Percentiles rank a stretch among this genome's conserved stretches.
phyloP scores from a whole-genome alignment of 345 rosid species.

The Zanthoxylum bungeanum region DNA sequence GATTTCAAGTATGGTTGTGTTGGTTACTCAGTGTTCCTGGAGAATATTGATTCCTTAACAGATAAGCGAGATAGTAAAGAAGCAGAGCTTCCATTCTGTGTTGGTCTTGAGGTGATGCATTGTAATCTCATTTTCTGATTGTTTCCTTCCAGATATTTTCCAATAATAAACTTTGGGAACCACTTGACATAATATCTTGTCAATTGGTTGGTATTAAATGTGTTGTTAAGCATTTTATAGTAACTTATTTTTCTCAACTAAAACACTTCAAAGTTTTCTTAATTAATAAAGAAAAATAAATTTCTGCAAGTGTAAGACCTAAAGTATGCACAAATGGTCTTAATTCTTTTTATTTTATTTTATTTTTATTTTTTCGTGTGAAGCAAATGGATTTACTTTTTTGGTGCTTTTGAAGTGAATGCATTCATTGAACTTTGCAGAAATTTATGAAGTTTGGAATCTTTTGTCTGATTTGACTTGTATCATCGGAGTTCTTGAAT shows the following conservation, averaged over 20 bases:
- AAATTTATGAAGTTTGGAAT: neutral
- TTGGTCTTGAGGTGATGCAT: constrained; percentile 41
- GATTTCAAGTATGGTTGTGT: constrained; percentile 44
- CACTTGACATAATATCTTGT: neutral
- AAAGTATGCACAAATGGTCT: neutral
- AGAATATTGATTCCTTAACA: constrained; percentile 26
- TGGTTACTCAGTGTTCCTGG: constrained; percentile 44
- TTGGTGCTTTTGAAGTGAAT: neutral
- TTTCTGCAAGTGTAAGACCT: neutral
- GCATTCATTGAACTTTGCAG: neutral
- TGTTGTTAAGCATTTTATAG: neutral
- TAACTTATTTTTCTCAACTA: neutral
- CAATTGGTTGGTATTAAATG: neutral
- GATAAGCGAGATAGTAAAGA: constrained; percentile 18
- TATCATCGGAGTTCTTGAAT: neutral
- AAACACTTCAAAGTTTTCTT: neutral
- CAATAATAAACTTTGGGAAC: neutral
- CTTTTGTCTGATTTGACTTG: neutral
- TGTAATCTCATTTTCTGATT: constrained; percentile 7
- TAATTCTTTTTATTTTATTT: neutral
- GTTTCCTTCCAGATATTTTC: neutral
- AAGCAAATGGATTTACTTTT: neutral
- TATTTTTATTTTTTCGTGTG: neutral
- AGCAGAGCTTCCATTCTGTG: constrained; percentile 38
- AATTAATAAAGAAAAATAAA: neutral